Percentiles rank a stretch among this genome's conserved stretches.
Conservation (phyloP, 228 moss, liverwort and hornwort species). For the Sphagnum fallax region DNA sequence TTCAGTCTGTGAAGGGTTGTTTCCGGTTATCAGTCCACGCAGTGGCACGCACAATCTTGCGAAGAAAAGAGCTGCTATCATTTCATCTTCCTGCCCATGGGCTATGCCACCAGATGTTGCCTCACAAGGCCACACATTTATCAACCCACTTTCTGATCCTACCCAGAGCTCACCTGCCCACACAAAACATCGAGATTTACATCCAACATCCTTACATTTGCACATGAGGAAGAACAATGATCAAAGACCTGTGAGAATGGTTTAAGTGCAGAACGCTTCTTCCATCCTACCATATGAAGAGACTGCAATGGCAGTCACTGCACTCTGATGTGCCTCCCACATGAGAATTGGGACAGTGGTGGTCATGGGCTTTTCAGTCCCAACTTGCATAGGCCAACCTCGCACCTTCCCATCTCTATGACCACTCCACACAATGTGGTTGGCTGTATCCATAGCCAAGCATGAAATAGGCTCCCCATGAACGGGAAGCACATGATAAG, state of each 20-base stretch:
- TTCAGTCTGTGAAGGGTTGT: constrained; percentile 61
- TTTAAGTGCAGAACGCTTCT: neutral
- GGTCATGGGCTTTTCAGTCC: constrained; percentile 20
- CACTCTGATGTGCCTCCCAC: constrained; percentile 67
- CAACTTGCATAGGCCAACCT: constrained; percentile 59
- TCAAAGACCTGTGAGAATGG: neutral
- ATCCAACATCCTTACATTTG: neutral
- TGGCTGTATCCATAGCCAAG: constrained; percentile 64
- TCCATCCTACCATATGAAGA: constrained; percentile 63
- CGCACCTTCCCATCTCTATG: constrained; percentile 83
- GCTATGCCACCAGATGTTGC: constrained; percentile 37
- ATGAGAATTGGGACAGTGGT: constrained; percentile 41
- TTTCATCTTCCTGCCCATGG: constrained; percentile 38
- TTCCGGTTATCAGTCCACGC: constrained; percentile 47
- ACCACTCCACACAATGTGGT: constrained; percentile 85
- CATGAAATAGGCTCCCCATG: constrained; percentile 59
- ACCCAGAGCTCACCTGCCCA: constrained; percentile 89
- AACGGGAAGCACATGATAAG: constrained; percentile 52
- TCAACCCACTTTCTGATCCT: constrained; percentile 75
- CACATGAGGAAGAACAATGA: no score
- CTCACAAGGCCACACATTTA: constrained; percentile 88
- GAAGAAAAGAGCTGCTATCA: constrained; percentile 30
- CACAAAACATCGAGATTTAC: constrained; percentile 13
- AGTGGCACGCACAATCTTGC: constrained; percentile 54
- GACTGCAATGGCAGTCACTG: constrained; percentile 72